A percentile compares a stretch with the other conserved stretches of the same genome.
These are phyloP conservation scores for Dactylonectria estremocensis DNA, from an alignment of 2,329 filamentous ascomycete genomes.

Conservation along the genomic window DNA sequence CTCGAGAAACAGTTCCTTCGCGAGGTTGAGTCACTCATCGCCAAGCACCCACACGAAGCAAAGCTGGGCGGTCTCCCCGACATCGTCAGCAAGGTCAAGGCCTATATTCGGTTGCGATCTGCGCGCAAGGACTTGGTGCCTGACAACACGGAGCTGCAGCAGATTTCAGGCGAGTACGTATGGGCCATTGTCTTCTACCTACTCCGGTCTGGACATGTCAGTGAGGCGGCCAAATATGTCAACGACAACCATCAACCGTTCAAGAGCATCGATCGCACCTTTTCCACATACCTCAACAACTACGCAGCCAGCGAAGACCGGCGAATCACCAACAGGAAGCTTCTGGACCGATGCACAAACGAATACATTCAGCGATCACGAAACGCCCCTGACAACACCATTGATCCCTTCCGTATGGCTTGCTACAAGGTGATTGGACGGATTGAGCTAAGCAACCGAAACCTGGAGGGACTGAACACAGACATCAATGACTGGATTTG, in stretches of 20 bases:
- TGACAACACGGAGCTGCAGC: conserved; percentile 85
- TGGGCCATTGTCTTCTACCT: conserved; percentile 97
- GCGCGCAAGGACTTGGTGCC: conserved; percentile 87
- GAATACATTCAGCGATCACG: conserved; percentile 90
- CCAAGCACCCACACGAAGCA: conserved; percentile 89
- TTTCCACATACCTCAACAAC: conserved; percentile 87
- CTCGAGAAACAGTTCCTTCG: conserved; percentile 86
- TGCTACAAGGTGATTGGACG: conserved; percentile 98
- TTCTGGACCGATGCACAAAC: conserved; percentile 89
- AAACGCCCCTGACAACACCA: conserved; percentile 87
- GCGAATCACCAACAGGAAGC: conserved; percentile 78
- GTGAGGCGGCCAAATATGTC: conserved; percentile 90
- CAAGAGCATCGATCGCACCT: conserved; percentile 90
- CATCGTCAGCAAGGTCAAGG: conserved; percentile 90
- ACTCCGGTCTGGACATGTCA: conserved; percentile 85
- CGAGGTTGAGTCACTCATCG: conserved; percentile 83
- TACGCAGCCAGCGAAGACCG: conserved; percentile 85
- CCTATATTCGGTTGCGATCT: conserved; percentile 87
- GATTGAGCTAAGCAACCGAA: conserved; percentile 76
- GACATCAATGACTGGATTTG: conserved; percentile 81
- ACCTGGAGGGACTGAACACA: conserved; percentile 73
- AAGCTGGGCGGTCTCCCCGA: conserved; percentile 91
- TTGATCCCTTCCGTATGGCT: conserved; percentile 96
- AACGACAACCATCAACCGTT: conserved; percentile 83
- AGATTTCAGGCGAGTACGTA: conserved; percentile 85